Base-by-base conservation (phyloP, 2,329 filamentous ascomycete species). In the Botryotinia convoluta region DNA sequence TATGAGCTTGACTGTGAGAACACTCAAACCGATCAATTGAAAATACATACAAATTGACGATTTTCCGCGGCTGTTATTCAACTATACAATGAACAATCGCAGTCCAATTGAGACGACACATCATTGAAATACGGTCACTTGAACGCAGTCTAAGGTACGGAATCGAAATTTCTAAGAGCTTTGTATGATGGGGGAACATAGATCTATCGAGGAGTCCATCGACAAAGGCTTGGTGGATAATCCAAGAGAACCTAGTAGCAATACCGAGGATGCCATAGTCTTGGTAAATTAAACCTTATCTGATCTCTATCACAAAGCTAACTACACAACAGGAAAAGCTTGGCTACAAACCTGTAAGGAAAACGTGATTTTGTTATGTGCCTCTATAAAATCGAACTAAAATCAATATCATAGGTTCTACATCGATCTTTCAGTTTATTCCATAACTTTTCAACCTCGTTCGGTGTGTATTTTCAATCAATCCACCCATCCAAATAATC, bases 371-470 rank as follows among this genome's bases (percentile, higher is more conserved):
- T 57, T 67, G 29, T 44, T 20, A n/a, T 51, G 2, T 12, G 29
- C 4, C 16, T 6, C 37, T 29, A 32, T 18, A 57, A n/a, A 32
- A 68, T 54, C n/a, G 1, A 54, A 54, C 12, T 54, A 29, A 54
- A 54, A 42, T 22, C 29, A 74, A 77, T 75, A 78, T 1, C n/a
- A 1, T 73, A 73, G 54, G 67, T 62, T 39, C 74, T 89, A 48
- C 87, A 88, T 79, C 83, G 87, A 74, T 87, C 86, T 54, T 89
- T 88, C 77, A 86, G 85, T 51, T 81, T 87, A 22, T 84, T 89
- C 71, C 87, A 89, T 77, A 89, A 87, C 79, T 89, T 89, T 77
- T 84, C 87, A 4, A 88, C 87, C 2, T 88, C 86, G 22, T 89
- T 89, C 76, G 87, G 51, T 54, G 6, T 16, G 26, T 54, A 54